phyloP scores from a whole-genome alignment of 331 rosid species.

The Acacia concinna region DNA sequence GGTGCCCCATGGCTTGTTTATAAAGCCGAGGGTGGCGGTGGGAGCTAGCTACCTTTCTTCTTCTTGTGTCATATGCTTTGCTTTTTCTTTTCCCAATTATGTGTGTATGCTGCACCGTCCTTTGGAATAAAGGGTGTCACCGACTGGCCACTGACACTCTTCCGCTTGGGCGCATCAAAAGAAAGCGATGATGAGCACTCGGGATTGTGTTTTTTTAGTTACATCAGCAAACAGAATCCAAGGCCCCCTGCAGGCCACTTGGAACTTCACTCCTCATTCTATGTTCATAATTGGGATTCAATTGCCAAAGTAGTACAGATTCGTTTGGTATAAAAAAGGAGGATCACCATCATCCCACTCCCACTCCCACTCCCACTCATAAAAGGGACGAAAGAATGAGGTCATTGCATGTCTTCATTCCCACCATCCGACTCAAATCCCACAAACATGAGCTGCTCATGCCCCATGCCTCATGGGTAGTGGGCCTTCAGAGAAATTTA shows the following conservation, averaged over 20 bases:
- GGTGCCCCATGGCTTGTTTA: conserved; percentile 38
- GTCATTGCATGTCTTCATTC: conserved; percentile 38
- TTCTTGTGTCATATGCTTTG: conserved; percentile 11
- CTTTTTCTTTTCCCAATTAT: conserved; percentile 8
- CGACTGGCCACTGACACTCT: conserved; percentile 41
- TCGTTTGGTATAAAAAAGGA: conserved; percentile 28
- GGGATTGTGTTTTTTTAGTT: conserved; percentile 17
- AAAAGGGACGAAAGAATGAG: conserved; percentile 30
- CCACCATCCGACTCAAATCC: conserved; percentile 59
- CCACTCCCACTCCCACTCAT: neutral
- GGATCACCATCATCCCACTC: conserved; percentile 18
- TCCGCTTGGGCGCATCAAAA: conserved; percentile 36
- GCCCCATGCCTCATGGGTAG: neutral
- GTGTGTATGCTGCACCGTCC: conserved; percentile 26
- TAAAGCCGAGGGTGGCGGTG: conserved; percentile 43
- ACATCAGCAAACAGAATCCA: conserved; percentile 13
- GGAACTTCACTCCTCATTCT: conserved; percentile 13
- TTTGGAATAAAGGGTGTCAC: conserved; percentile 42
- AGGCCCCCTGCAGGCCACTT: conserved; percentile 21
- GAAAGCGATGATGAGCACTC: conserved; percentile 21
- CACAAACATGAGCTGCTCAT: neutral
- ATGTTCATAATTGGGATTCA: conserved; percentile 23
- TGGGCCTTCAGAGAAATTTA: no score
- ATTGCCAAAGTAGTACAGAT: conserved; percentile 22
- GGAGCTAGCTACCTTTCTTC: neutral